Evolutionary conservation across 2,329 filamentous ascomycete species (phyloP).

Genomic region (Pestalotiopsis sp.): DNA sequence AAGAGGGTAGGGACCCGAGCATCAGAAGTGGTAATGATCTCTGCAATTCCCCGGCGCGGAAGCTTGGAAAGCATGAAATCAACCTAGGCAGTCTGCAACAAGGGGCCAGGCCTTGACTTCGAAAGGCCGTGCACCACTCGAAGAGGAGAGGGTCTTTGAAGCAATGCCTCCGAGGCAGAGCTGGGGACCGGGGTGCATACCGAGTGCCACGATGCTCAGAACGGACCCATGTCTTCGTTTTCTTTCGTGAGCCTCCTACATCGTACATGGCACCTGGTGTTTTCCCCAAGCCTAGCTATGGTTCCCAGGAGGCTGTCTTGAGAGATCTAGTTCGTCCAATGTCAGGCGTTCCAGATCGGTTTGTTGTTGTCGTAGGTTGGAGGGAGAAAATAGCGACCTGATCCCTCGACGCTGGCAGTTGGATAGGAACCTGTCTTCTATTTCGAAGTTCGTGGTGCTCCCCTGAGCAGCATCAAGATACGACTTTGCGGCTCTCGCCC

Average conservation of each 20-base stretch:
- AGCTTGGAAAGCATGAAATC: constrained; percentile 20
- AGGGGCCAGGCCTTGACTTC: constrained; percentile 18
- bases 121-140: constrained; percentile 12
- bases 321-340: background rate
- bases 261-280: background rate
- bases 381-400: background rate
- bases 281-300: background rate
- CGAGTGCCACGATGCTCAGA: background rate
- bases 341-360: background rate
- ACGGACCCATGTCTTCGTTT: background rate
- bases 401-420: background rate
- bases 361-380: background rate
- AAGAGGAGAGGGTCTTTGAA: constrained; percentile 1
- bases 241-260: background rate
- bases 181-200: background rate
- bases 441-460: background rate
- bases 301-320: background rate
- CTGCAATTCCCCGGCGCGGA: constrained; percentile 9
- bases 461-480: background rate
- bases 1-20: constrained; percentile 21
- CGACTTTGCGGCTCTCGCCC: background rate
- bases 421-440: background rate
- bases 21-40: constrained; percentile 22
- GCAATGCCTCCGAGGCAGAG: background rate
- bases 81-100: constrained; percentile 24